Evolutionary conservation across 2,329 filamentous ascomycete species (phyloP).

Genomic region (Pochonia chlamydosporia): DNA sequence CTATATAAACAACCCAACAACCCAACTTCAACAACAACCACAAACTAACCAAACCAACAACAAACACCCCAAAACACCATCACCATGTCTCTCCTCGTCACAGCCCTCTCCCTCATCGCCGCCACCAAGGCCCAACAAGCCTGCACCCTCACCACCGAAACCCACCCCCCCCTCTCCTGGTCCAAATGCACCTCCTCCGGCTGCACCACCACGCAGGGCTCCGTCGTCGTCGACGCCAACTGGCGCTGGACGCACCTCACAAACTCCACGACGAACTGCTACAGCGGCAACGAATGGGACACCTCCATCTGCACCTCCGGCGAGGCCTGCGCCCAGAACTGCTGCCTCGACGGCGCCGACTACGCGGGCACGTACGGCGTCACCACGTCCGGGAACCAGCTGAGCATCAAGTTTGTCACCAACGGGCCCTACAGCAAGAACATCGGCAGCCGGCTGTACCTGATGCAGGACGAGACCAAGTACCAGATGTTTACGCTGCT

Average conservation of each 20-base stretch:
- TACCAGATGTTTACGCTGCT: constrained; percentile 62
- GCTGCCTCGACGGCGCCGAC: constrained; percentile 48
- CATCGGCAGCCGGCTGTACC: constrained; percentile 54
- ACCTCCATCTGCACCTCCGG: constrained; percentile 33
- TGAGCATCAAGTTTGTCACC: constrained; percentile 54
- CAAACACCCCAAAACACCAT: no score
- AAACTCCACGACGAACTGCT: constrained; percentile 47
- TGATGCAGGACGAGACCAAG: constrained; percentile 54
- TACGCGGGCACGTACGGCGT: constrained; percentile 49
- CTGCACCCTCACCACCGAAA: constrained; percentile 41
- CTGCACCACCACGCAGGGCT: constrained; percentile 43
- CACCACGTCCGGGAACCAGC: constrained; percentile 41
- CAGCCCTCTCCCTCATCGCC: constrained; percentile 18
- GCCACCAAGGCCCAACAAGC: constrained; percentile 39
- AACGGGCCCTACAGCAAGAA: constrained; percentile 40
- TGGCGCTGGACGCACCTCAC: constrained; percentile 54
- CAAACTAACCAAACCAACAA: no score
- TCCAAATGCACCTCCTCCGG: constrained; percentile 45
- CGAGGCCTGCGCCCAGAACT: constrained; percentile 39
- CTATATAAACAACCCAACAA: no score
- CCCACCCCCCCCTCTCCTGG: constrained; percentile 48
- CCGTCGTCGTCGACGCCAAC: constrained; percentile 53
- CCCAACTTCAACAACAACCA: no score
- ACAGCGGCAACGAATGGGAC: constrained; percentile 46
- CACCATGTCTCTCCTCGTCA: no score